Evolutionary conservation across 2,329 filamentous ascomycete species (phyloP).

Genomic region (Graphium sp.): DNA sequence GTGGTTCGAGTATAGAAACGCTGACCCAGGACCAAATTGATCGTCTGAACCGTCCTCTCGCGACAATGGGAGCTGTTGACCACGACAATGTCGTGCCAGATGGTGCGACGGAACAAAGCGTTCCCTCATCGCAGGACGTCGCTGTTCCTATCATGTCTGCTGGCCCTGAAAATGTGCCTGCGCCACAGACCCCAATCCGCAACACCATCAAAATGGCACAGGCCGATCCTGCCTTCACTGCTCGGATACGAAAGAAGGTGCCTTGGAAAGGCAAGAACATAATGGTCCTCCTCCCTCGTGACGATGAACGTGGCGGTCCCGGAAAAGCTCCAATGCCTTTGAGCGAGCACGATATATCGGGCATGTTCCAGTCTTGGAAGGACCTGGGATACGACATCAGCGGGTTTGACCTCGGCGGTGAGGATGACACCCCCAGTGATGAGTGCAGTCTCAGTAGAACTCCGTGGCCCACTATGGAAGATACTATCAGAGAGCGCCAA

Average conservation of each 20-base stretch:
- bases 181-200: constrained; percentile 7
- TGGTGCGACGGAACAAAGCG: constrained; percentile 5
- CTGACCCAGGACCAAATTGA: constrained; percentile 18
- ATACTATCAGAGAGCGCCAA: constrained; percentile 38
- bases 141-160: neutral
- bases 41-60: constrained; percentile 1
- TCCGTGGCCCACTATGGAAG: constrained; percentile 47
- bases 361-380: constrained; percentile 50
- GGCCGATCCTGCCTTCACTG: constrained; percentile 24
- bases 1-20: constrained; percentile 39
- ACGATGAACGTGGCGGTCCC: constrained; percentile 45
- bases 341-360: constrained; percentile 33
- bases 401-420: constrained; percentile 50
- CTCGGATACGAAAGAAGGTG: constrained; percentile 53
- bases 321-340: constrained; percentile 38
- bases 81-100: constrained; percentile 9
- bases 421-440: constrained; percentile 18
- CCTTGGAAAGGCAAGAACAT: constrained; percentile 63
- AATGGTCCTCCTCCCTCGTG: constrained; percentile 49
- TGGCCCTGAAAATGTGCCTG: neutral
- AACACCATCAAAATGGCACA: constrained; percentile 5
- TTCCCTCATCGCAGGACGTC: neutral
- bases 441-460: constrained; percentile 46
- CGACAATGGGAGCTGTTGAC: constrained; percentile 1
- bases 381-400: constrained; percentile 50